Base-by-base conservation (phyloP, 305 asterid species). In the Petunia hybrid region DNA sequence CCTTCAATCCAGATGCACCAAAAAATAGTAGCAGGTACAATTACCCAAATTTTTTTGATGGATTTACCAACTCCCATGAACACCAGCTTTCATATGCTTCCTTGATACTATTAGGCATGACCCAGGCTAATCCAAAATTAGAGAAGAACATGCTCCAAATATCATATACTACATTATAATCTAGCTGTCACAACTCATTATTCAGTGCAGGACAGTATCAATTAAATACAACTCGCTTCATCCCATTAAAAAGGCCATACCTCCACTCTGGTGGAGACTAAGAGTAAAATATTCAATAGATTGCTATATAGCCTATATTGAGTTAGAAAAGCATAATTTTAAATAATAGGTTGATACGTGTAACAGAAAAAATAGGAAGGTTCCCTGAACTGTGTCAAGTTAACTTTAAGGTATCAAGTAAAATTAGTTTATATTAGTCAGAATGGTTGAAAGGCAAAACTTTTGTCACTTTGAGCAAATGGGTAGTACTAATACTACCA, bases 251-350 rank as follows among this genome's bases (percentile, higher is more conserved):
- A 73, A 73, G 3, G 63, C 0, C 61, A 56, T 73, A 51, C 63
- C 64, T 53, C 36, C 48, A n/a, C 48, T 55, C 51, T 73, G 63
- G 78, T 51, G 78, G 46, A 73, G 78, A 73, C 64, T 53, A 73
- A 73, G 36, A 51, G 78, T 35, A 51, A 51, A 53, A 51, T 14
- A 14, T 42, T 53, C 55, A 73, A 51, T 36, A 13, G 78, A 6
- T 73, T 22, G 31, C 31, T 22, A 22, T 22, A 22, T 22, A 22
- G 43, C 40, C 43, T 43, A 43, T 73, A 51, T 55, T 73, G 13
- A n/a, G 39, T 10, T 39, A 66, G 73, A 3, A 13, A 48, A 48
- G 48, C 35, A 31, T 46, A 31, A 46, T 14, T 71, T 57, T 48
- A 71, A 48, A 48, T 31, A 71, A 46, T 71, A 35, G 62, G 77